These are phyloP conservation scores for Dichotomopilus funicola DNA, from an alignment of 2,329 filamentous ascomycete species.

Conservation along the genomic window DNA sequence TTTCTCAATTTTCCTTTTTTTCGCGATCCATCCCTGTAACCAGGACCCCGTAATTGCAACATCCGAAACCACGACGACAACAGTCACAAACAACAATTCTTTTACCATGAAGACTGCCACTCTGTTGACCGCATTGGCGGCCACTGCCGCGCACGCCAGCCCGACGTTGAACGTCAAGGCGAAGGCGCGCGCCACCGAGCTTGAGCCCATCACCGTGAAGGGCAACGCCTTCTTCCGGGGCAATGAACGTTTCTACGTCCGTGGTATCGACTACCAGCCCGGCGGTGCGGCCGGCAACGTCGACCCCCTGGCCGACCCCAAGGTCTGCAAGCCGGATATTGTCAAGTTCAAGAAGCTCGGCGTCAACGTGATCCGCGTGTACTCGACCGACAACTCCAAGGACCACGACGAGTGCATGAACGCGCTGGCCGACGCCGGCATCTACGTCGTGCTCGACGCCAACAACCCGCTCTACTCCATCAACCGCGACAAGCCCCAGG, in stretches of 20 bases:
- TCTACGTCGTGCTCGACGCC: conserved; percentile 79
- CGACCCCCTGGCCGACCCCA: conserved; percentile 70
- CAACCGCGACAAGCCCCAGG: conserved; percentile 47
- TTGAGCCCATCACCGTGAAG: conserved; percentile 21
- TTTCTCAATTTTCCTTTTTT: background rate
- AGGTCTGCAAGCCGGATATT: conserved; percentile 72
- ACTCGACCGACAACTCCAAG: conserved; percentile 81
- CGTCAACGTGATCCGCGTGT: conserved; percentile 86
- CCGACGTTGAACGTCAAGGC: conserved; percentile 10
- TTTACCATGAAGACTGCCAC: conserved; percentile 19
- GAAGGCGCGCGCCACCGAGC: conserved; percentile 13
- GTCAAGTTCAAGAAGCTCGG: conserved; percentile 75
- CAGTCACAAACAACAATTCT: background rate
- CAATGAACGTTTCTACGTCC: conserved; percentile 50
- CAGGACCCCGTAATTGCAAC: background rate
- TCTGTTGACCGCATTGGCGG: conserved; percentile 20
- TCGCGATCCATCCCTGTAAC: background rate
- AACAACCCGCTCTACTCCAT: conserved; percentile 26
- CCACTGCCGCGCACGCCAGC: conserved; percentile 16
- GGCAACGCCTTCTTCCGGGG: conserved; percentile 47
- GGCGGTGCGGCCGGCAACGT: conserved; percentile 47
- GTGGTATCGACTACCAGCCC: conserved; percentile 57
- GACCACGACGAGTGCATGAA: conserved; percentile 84
- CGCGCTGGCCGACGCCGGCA: conserved; percentile 70
- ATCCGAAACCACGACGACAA: background rate